A percentile compares a stretch with the other conserved stretches of the same genome.
phyloP scores from a whole-genome alignment of 2,329 filamentous ascomycete species.

The Ophiosphaerella herpotricha region DNA sequence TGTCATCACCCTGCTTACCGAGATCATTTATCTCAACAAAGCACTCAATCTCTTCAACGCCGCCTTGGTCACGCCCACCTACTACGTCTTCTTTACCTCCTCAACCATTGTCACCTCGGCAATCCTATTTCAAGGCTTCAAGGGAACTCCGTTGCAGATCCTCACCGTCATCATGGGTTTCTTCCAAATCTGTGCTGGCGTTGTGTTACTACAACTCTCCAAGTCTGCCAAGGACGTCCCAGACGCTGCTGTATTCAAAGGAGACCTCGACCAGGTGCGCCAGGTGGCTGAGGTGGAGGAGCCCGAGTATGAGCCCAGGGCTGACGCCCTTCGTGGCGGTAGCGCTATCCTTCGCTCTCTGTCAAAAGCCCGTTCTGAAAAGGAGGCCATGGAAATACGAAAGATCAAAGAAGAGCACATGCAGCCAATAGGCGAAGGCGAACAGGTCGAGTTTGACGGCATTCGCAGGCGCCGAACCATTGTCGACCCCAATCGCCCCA shows the following conservation, averaged over 20 bases:
- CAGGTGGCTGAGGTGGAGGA: conserved; percentile 95
- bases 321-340: conserved; percentile 90
- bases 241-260: conserved; percentile 87
- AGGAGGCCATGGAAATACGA: conserved; percentile 78
- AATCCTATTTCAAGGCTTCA: conserved; percentile 91
- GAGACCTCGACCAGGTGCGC: conserved; percentile 91
- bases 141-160: conserved; percentile 79
- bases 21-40: conserved; percentile 98
- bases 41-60: conserved; percentile 96
- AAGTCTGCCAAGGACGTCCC: conserved; percentile 98
- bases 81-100: conserved; percentile 98
- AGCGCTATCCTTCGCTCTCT: conserved; percentile 86
- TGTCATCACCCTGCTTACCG: conserved; percentile 82
- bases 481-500: conserved; percentile 48
- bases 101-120: conserved; percentile 93
- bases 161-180: conserved; percentile 92
- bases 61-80: conserved; percentile 94
- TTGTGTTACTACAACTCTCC: conserved; percentile 91
- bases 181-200: conserved; percentile 88
- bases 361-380: conserved; percentile 73
- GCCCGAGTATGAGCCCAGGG: conserved; percentile 94
- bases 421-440: conserved; percentile 77
- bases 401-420: conserved; percentile 82
- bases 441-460: conserved; percentile 89
- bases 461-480: conserved; percentile 73